Evolutionary conservation across 352 stramenopile genomes (phyloP), one percentile per base, ranked within the genome.

Genomic region (Phytophthora multivora): DNA sequence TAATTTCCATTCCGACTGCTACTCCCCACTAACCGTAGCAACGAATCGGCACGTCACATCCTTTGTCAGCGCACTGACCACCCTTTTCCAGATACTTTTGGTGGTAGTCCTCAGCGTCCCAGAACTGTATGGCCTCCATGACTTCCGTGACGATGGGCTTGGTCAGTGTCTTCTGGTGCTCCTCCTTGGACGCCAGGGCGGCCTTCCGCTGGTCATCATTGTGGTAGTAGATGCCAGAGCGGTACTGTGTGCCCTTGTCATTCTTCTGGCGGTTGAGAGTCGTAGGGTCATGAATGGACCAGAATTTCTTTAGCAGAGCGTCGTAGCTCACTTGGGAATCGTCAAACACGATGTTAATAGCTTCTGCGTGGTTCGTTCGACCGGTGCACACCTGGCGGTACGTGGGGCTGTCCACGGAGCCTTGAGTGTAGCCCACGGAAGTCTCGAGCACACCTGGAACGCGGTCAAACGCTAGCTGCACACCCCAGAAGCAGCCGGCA

Each of bases 31-130:
- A n/a, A n/a, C n/a, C n/a, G n/a, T n/a, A n/a, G n/a, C n/a, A n/a
- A n/a, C n/a, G n/a, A n/a, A n/a, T n/a, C n/a, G n/a, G n/a, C n/a
- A n/a, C n/a, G n/a, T n/a, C n/a, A n/a, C n/a, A n/a, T n/a, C n/a
- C n/a, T n/a, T n/a, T n/a, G n/a, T n/a, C 90, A 0, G 96, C 88
- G 61, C 84, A 97, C 49, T 97, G 83, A 3, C 97, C 96, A 12
- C 96, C 96, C 66, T 98, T 98, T 65, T 98, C 79, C 9, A 99
- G 75, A 83, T 99, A 99, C 61, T 97, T 86, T 75, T 99, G 97
- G 77, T 99, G 97, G n/a, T n/a, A 66, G 97, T 92, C 86, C 71
- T 99, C 96, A 1, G 97, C 97, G 19, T 83, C 82, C 82, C 92
- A 99, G 75, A 98, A 99, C 3, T 81, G 51, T 21, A 49, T 78